Percentiles rank a stretch among this genome's conserved stretches.
Conservation (phyloP, 306 rosid genomes). For the Leucaena leucocephala region DNA sequence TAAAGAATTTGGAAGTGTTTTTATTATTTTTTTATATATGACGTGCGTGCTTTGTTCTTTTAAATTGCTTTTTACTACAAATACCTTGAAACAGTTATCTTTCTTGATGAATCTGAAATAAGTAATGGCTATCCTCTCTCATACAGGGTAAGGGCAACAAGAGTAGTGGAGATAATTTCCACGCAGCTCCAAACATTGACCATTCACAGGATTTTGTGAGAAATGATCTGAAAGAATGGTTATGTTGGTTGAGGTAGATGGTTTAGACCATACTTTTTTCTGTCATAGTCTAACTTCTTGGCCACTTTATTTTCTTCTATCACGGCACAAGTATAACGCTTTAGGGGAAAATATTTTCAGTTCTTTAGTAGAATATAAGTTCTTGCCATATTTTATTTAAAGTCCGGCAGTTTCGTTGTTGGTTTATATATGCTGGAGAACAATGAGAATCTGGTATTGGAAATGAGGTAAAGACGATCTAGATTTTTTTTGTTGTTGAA, state of each 20-base stretch:
- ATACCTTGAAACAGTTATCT: conserved; percentile 6
- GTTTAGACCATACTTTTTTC: conserved; percentile 23
- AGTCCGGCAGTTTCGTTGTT: neutral
- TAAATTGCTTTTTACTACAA: neutral
- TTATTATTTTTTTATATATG: neutral
- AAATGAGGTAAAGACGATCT: neutral
- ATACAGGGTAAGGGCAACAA: conserved; percentile 89
- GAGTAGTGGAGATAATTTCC: conserved; percentile 90
- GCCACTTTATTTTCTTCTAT: neutral
- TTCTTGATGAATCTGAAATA: conserved; percentile 27
- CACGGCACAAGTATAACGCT: neutral
- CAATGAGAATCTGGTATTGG: neutral
- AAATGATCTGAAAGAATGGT: conserved; percentile 87
- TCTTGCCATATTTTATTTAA: neutral
- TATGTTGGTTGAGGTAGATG: conserved; percentile 80
- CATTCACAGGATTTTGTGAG: conserved; percentile 96
- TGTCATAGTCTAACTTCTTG: neutral
- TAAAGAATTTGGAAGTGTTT: conserved; percentile 6
- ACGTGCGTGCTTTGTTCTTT: neutral
- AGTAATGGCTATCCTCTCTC: conserved; percentile 30
- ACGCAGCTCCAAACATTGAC: conserved; percentile 94
- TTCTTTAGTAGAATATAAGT: conserved; percentile 19
- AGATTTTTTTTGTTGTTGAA: neutral
- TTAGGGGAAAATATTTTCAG: neutral
- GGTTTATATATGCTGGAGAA: conserved; percentile 7